Evolutionary conservation across 1,284 basidiomycete species (phyloP), one percentile per base, ranked within the genome.

Genomic region (Gymnopus androsaceus): DNA sequence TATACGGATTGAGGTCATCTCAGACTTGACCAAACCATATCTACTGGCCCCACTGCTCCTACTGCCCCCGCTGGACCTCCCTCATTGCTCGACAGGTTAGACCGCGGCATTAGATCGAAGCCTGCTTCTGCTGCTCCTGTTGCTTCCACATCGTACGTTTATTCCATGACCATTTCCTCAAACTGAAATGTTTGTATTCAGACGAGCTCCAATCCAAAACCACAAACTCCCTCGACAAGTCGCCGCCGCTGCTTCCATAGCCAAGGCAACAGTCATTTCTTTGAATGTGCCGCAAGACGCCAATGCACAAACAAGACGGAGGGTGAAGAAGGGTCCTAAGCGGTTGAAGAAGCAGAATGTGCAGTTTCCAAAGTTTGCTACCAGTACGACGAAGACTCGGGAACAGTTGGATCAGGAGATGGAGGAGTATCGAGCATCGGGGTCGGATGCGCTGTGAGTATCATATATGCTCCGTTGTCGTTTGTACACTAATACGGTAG

Each of bases 361-460:
- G 8, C 47, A 56, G 47, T 44, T 55, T 34, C 46, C 47, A 23
- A 55, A 30, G 23, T 45, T 55, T 27, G 38, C 49, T 47, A 51
- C 66, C 42, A 14, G 27, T 28, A 30, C 14, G 12, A 75, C 79
- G 1, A 66, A 68, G 23, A 75, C 30, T 76, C 27, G 23, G 15
- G 57, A 59, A 36, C 40, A 87, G 59, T 73, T 89, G 28, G 87
- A 89, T 66, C 74, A 77, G 66, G 87, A 89, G 67, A 88, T 89
- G 83, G 87, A 89, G 54, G 83, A 87, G 48, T 89, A 88, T 62
- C 75, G 78, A 31, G 80, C 82, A n/a, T n/a, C n/a, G n/a, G n/a
- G n/a, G n/a, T n/a, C n/a, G n/a, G n/a, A n/a, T n/a, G n/a, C n/a
- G n/a, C n/a, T n/a, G n/a, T n/a, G n/a, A n/a, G n/a, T n/a, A n/a